Base-by-base conservation (phyloP, 2,329 filamentous ascomycete species). In the Clarireedia monteithiana region DNA sequence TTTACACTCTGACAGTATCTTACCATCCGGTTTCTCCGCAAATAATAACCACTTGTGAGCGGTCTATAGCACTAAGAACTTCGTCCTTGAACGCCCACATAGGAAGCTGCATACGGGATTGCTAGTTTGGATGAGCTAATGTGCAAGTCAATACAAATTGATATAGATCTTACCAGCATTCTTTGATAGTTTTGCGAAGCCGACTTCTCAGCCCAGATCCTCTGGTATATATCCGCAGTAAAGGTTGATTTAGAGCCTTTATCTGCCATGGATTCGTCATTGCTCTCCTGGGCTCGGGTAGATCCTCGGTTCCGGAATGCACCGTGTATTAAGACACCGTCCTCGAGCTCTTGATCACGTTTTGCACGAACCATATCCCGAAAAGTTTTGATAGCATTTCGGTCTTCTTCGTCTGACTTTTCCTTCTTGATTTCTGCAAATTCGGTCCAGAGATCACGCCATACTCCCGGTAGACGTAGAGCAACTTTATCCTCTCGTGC, bases 11-110 rank as follows among this genome's bases (percentile, higher is more conserved):
- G 3, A 12, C 4, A 30, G 30, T 34, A 34, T 42, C 71, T 64
- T 75, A 81, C 78, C 88, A 96, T 63, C 94, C 94, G 2, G 94
- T 99, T 73, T 99, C 94, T 68, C 94, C 94, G 68, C 92, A 97
- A 30, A 99, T 82, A 58, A 99, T 96, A 9, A 94, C 85, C 9
- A 95, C 87, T 66, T 94, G 91, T 62, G 95, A 81, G 23, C 81
- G 77, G 48, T 89, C 85, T 30, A 99, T 85, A 2, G 88, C 82
- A 26, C 82, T 77, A 12, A 97, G 74, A 6, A 96, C 90, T 50
- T 89, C 80, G 12, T 88, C 75, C 62, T 85, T 86, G 69, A 94
- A 96, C 12, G 81, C 78, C 82, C 88, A 96, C 76, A 99, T 96
- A 0, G 94, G 94, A 17, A 99, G 79, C 64, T 87, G 87, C 76